Conservation (phyloP, 495 filamentous ascomycete genomes). For the Aspergillus cavernicola region DNA sequence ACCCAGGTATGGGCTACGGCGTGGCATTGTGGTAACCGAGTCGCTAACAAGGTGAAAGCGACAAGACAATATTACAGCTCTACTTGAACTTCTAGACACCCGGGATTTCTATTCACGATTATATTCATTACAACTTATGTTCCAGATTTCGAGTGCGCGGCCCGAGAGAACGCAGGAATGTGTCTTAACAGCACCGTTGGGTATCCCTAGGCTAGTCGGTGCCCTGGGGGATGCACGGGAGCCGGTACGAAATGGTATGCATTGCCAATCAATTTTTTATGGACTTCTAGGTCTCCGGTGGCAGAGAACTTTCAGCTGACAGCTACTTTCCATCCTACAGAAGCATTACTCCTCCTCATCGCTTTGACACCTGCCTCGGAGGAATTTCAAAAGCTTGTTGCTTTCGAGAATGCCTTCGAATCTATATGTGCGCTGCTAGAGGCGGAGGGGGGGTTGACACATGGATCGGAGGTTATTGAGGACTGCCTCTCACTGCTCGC, state of each 20-base stretch:
- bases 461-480: conserved; percentile 87
- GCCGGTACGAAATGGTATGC: conserved; percentile 79
- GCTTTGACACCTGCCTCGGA: conserved; percentile 66
- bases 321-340: conserved; percentile 29
- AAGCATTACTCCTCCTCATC: conserved; percentile 64
- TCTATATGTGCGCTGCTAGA: conserved; percentile 77
- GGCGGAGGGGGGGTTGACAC: conserved; percentile 72
- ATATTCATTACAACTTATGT: conserved; percentile 87
- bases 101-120: conserved; percentile 90
- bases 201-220: conserved; percentile 80
- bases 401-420: conserved; percentile 91
- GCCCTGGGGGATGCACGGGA: conserved; percentile 82
- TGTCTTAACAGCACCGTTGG: conserved; percentile 80
- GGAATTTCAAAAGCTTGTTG: conserved; percentile 89
- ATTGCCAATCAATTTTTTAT: neutral
- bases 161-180: conserved; percentile 96
- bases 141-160: conserved; percentile 77
- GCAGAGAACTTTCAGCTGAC: conserved; percentile 13
- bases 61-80: conserved; percentile 93
- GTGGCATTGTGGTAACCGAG: conserved; percentile 17
- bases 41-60: conserved; percentile 53
- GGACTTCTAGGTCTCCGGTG: neutral
- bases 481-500: conserved; percentile 92
- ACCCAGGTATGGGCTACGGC: conserved; percentile 63
- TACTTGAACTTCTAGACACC: conserved; percentile 84